Base-by-base conservation (phyloP, 1,139 yeast species). In the Debaryomyces udenii region DNA sequence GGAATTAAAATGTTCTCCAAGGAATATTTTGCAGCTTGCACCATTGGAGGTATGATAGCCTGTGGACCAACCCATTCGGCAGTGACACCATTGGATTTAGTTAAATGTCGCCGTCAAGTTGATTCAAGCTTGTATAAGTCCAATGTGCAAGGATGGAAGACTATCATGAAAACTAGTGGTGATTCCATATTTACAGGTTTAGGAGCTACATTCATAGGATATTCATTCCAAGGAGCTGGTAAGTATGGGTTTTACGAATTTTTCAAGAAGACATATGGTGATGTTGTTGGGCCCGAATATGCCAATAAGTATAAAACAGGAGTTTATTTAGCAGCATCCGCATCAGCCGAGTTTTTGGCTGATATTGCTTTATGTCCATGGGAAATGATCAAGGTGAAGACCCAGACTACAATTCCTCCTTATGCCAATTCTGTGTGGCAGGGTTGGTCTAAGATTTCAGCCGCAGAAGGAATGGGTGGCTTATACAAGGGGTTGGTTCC, bases 21-120 rank as follows among this genome's bases (percentile, higher is more conserved):
- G 17, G 85, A 87, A 61, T 91, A 86, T 67, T 91, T 79, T 67
- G 78, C 80, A 37, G 83, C 96, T 35, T 91, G 97, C 66, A 84
- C 95, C 9, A 46, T 88, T 30, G 98, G 98, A 40, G 98, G 98
- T 53, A 74, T 87, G 40, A 58, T 83, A 48, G 97, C 98, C 3
- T 91, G 98, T 74, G 97, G 97, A 27, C 96, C 96, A 26, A 91
- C 98, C 10, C 98, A 91, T 67, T 83, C 96, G 2, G 79, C 87
- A 2, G 94, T 91, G 26, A 87, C 96, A 5, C 98, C 98, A 3
- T 76, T 91, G 48, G 98, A 91, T 68, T 73, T 91, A 49, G 95
- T 91, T 61, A 91, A 91, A 70, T 86, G 95, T 69, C 84, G 97
- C 61, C 75, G 94, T 54, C 97, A 91, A 67, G 96, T 90, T 34